Base-by-base conservation (phyloP, 1,284 basidiomycete species). In the Salmacisia buchloeana region DNA sequence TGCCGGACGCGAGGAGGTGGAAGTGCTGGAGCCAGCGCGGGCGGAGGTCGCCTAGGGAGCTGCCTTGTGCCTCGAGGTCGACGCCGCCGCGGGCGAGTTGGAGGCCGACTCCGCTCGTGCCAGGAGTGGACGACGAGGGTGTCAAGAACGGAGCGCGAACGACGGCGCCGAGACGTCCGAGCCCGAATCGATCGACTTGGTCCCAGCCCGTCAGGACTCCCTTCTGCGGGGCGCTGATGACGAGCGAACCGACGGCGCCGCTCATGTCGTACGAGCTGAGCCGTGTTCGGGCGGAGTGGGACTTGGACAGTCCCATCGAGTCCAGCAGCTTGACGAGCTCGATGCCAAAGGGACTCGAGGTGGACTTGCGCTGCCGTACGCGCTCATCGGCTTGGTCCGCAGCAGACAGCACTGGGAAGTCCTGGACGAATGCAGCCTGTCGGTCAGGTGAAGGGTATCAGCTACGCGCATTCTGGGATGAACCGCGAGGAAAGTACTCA, bases 21-120 rank as follows among this genome's bases (percentile, higher is more conserved):
- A 79, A 76, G 29, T 78, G 73, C 58, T 78, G 72, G 3, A 79
- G 59, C 77, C 77, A 79, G 39, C 70, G 70, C 2, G 62, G 34
- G 27, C 74, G 69, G 61, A 76, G 72, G 23, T 67, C 64, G 1
- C 74, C 68, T 39, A 79, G 60, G 12, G 70, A 73, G 2, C 74
- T 76, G 1, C 77, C 76, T 36, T 78, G 77, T 10, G 74, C 73
- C 56, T 76, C 73, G 10, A 74, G 39, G 25, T 63, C 58, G 2
- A 66, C 27, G 0, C 64, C 18, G 5, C 59, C 39, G 21, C 46
- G 21, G 13, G 7, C 13, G n/a, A 33, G 12, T 23, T 6, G 15
- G 12, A 71, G 59, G 6, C 67, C 68, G 3, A 69, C 56, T 6
- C 65, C 45, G 23, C 27, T 31, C 15, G 2, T 2, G 15, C n/a